Base-by-base conservation (phyloP, 495 filamentous ascomycete genomes). In the Xylaria scruposa region DNA sequence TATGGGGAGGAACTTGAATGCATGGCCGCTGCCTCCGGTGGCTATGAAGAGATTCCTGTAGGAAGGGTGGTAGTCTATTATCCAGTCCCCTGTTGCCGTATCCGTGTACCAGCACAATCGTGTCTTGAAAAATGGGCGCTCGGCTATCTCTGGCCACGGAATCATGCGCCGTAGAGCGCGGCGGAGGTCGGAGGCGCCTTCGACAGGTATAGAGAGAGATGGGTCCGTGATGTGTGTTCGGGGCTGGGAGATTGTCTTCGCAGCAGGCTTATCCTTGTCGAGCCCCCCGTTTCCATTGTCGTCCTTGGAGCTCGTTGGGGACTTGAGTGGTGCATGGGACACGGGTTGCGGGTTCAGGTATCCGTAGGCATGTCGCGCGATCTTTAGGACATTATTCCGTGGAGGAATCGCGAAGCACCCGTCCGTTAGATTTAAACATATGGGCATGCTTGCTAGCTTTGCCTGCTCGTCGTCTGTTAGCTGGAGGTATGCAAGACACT, bases 31-130 rank as follows among this genome's bases (percentile, higher is more conserved):
- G 17, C 92, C 94, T 17, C 94, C 94, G 0, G 92, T 95, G 1
- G 93, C 91, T 17, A 98, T 76, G 79, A 97, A 94, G 24, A 97
- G 82, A 15, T 88, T 87, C 31, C 85, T 75, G 77, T 89, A 88
- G 10, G 80, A 76, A 0, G 94, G 94, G 72, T 96, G 92, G 72
- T 92, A 93, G 67, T 89, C 87, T 69, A 97, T 86, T 40, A 97
- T 82, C 83, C 94, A 97, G 78, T 97, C 91, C 7, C 89, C 93
- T 19, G 86, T 89, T 9, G 92, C 86, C 17, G 93, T 97, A 83
- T 97, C 94, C 8, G 87, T 90, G 73, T 98, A 97, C 93, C 93
- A 97, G 79, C 95, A 99, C 53, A 98, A 81, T 21, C 93, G 84
- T n/a, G 90, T 93, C 17, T 83, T 79, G 46, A 81, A 77, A 75